A percentile compares a stretch with the other conserved stretches of the same genome.
Evolutionary conservation across 139 green algal genomes (phyloP).

Genomic region (Edaphochlamys debaryana): DNA sequence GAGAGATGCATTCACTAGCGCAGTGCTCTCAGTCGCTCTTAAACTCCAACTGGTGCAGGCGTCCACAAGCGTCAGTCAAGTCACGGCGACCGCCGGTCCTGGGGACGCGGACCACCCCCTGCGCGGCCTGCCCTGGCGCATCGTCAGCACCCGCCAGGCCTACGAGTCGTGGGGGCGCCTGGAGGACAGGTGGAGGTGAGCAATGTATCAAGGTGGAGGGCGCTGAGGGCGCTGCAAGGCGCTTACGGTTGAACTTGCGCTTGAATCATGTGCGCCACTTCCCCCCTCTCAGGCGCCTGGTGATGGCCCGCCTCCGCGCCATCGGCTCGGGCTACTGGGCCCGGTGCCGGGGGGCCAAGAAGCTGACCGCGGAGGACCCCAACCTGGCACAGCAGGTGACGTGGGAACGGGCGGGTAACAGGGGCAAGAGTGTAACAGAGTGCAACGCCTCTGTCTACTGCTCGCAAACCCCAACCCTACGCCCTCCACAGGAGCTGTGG

Average conservation of each 20-base stretch:
- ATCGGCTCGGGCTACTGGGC: constrained; percentile 41
- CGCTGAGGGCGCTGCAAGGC: neutral
- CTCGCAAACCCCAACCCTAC: neutral
- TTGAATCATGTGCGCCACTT: neutral
- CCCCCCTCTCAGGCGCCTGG: neutral
- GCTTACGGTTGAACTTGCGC: neutral
- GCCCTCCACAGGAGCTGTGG: constrained; percentile 39
- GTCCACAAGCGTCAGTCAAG: neutral
- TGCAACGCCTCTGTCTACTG: neutral
- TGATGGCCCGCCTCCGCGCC: constrained; percentile 29
- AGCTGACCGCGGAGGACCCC: constrained; percentile 16
- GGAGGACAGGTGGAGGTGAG: constrained; percentile 11
- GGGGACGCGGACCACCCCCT: neutral
- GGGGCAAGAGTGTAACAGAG: neutral
- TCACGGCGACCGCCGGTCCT: neutral
- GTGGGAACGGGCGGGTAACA: neutral
- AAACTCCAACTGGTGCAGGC: neutral
- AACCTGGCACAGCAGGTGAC: constrained; percentile 9
- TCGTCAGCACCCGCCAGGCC: constrained; percentile 19
- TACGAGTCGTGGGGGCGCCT: constrained; percentile 24
- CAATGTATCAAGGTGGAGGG: neutral
- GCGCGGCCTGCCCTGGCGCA: constrained; percentile 21
- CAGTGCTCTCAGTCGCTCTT: too few relatives aligned
- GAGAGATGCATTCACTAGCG: too few relatives aligned
- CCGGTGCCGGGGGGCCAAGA: constrained; percentile 37